Conservation (phyloP, 2,329 filamentous ascomycete genomes). For the Sarocladium brachiariae region DNA sequence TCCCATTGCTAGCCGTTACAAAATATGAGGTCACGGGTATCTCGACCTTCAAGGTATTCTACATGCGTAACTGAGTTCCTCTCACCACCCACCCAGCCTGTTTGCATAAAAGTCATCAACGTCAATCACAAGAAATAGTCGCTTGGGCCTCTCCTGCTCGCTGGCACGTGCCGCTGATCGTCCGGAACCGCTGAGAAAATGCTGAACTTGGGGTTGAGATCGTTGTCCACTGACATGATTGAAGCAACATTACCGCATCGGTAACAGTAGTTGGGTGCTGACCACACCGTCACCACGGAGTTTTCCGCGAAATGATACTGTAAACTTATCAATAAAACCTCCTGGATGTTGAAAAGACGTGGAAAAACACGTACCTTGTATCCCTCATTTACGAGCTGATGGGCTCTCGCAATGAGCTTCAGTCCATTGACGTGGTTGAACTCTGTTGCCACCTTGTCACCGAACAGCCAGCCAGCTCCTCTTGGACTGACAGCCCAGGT, state of each 20-base stretch:
- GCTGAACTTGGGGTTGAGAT: constrained; percentile 84
- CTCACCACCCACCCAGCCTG: background rate
- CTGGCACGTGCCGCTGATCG: constrained; percentile 72
- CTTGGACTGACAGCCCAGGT: constrained; percentile 93
- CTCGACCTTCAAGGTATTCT: constrained; percentile 34
- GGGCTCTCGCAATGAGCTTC: constrained; percentile 92
- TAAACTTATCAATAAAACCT: background rate
- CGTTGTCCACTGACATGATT: constrained; percentile 85
- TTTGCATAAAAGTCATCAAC: constrained; percentile 11
- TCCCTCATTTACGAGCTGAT: constrained; percentile 96
- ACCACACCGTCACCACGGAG: constrained; percentile 97
- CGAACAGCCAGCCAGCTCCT: constrained; percentile 96
- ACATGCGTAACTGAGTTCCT: constrained; percentile 25
- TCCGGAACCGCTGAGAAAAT: constrained; percentile 89
- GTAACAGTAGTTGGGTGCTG: constrained; percentile 92
- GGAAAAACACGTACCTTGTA: constrained; percentile 63
- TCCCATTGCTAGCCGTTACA: constrained; percentile 22
- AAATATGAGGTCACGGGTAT: constrained; percentile 28
- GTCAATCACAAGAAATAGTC: constrained; percentile 60
- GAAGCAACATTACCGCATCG: constrained; percentile 94
- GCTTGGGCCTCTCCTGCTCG: constrained; percentile 58
- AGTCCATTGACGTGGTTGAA: constrained; percentile 96
- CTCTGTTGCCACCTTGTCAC: constrained; percentile 93
- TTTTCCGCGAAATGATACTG: constrained; percentile 91
- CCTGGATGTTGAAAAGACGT: background rate